A percentile compares a stretch with the other conserved stretches of the same genome.
These are phyloP conservation scores for Colletotrichum shisoi DNA, from an alignment of 2,329 filamentous ascomycete genomes.

Conservation along the genomic window DNA sequence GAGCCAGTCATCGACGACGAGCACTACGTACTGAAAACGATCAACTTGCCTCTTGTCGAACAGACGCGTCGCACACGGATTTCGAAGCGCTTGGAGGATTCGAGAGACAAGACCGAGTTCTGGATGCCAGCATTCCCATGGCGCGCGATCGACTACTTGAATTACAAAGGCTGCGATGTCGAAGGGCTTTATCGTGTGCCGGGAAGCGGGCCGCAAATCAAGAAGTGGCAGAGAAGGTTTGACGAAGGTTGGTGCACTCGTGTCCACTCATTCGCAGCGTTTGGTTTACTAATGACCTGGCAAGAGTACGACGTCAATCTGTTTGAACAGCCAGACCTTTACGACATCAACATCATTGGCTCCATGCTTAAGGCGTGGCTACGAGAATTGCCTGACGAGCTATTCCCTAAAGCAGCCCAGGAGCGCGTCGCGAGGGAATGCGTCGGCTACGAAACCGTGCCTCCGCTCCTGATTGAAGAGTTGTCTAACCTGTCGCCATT, in stretches of 20 bases:
- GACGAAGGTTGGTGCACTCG: constrained; percentile 70
- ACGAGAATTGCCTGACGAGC: constrained; percentile 89
- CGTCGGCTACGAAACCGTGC: constrained; percentile 78
- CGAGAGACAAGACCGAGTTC: constrained; percentile 94
- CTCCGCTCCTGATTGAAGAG: constrained; percentile 86
- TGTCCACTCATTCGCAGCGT: constrained; percentile 43
- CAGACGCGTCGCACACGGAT: constrained; percentile 92
- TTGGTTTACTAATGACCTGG: neutral
- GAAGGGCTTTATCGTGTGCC: constrained; percentile 93
- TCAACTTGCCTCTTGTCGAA: constrained; percentile 85
- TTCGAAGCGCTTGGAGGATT: constrained; percentile 85
- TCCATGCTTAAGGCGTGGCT: constrained; percentile 98
- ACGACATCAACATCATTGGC: constrained; percentile 95
- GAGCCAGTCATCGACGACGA: constrained; percentile 76
- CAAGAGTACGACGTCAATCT: constrained; percentile 87
- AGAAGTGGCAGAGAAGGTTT: constrained; percentile 91
- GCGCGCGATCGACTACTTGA: constrained; percentile 94
- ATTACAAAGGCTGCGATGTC: constrained; percentile 92
- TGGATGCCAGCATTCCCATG: constrained; percentile 98
- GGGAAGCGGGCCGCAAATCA: constrained; percentile 87
- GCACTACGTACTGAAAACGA: constrained; percentile 82
- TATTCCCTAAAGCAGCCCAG: constrained; percentile 86
- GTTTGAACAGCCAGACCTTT: constrained; percentile 84
- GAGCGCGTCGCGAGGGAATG: constrained; percentile 82
- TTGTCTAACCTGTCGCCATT: constrained; percentile 93